Conservation (phyloP, 225 moss, liverwort and hornwort species). For the Thuidium tamariscinum region DNA sequence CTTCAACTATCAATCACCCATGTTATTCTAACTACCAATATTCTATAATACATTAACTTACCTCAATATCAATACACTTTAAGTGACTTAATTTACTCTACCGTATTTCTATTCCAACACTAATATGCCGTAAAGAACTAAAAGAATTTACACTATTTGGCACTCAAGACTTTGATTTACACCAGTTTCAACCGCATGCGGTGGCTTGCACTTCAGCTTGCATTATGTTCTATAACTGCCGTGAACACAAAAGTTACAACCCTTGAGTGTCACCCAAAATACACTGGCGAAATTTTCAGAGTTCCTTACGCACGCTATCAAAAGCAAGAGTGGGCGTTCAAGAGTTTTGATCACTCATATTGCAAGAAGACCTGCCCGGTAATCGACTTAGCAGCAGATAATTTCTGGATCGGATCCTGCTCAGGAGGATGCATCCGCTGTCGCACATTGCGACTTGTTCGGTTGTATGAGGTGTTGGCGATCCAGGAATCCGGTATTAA, state of each 20-base stretch:
- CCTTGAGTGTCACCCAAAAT: background rate
- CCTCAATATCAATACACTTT: background rate
- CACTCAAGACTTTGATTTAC: background rate
- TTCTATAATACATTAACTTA: background rate
- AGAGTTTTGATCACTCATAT: too few relatives aligned
- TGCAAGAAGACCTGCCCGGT: background rate
- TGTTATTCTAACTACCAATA: too few relatives aligned
- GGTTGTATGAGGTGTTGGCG: slow-evolving; percentile 5
- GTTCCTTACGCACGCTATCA: background rate
- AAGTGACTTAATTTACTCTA: background rate
- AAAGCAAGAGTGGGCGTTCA: background rate
- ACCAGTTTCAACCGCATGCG: background rate
- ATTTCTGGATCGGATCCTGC: background rate
- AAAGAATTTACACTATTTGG: background rate
- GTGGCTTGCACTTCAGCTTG: background rate
- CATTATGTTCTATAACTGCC: background rate
- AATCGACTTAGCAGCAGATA: background rate
- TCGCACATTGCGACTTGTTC: background rate
- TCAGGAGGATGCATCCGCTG: background rate
- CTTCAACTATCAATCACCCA: background rate
- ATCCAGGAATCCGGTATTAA: background rate
- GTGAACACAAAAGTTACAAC: background rate
- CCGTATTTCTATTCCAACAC: background rate
- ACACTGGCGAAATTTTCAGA: background rate
- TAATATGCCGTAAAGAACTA: background rate